These are phyloP conservation scores for Phytophthora syringae DNA, from an alignment of 352 stramenopile genomes.

Conservation along the genomic window DNA sequence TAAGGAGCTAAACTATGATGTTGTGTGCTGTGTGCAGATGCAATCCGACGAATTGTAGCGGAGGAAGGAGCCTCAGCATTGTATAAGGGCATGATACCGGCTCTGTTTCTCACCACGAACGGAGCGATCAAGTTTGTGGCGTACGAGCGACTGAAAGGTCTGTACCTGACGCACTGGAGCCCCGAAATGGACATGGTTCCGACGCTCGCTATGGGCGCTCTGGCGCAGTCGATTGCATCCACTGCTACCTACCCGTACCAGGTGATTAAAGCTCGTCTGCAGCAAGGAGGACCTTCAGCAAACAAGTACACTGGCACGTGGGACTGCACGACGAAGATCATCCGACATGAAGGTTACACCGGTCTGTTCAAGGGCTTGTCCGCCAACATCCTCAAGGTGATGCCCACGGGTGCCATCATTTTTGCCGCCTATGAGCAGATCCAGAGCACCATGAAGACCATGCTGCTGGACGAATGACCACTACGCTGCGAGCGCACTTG, in stretches of 20 bases:
- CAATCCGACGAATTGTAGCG: conserved; percentile 92
- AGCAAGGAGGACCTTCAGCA: conserved; percentile 87
- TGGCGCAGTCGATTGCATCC: conserved; percentile 85
- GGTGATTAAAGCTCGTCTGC: conserved; percentile 96
- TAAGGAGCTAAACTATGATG: neutral
- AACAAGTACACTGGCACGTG: conserved; percentile 92
- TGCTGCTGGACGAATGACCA: conserved; percentile 56
- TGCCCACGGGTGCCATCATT: conserved; percentile 96
- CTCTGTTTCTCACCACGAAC: conserved; percentile 96
- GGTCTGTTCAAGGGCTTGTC: conserved; percentile 97
- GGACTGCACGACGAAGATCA: conserved; percentile 91
- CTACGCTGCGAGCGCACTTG: conserved; percentile 6
- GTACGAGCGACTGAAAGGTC: conserved; percentile 76
- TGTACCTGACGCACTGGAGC: conserved; percentile 69
- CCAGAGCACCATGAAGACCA: conserved; percentile 53
- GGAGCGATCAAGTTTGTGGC: conserved; percentile 95
- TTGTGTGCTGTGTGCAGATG: conserved; percentile 64
- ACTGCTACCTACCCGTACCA: conserved; percentile 95
- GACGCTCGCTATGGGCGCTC: conserved; percentile 77
- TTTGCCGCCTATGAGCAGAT: conserved; percentile 90
- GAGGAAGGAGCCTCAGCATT: conserved; percentile 94
- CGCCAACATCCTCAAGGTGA: conserved; percentile 96
- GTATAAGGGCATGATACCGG: conserved; percentile 96
- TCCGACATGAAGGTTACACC: conserved; percentile 90
- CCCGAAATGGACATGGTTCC: conserved; percentile 73